Base-by-base conservation (phyloP, 2,329 filamentous ascomycete genomes). In the Hymenoscyphus infarciens region DNA sequence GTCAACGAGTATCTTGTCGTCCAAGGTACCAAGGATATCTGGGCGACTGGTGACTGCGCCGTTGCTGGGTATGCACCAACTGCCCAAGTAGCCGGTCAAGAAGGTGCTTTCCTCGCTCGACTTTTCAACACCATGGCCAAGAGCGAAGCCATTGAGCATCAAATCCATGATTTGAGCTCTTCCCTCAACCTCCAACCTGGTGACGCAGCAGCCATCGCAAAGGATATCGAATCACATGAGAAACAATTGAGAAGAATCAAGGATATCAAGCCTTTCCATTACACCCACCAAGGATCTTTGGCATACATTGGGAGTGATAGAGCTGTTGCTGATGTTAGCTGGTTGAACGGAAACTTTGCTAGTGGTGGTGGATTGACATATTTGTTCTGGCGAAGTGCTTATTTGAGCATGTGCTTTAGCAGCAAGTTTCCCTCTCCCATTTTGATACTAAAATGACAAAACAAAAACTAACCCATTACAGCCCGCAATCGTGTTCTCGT, bases 391-490 rank as follows among this genome's bases (percentile, higher is more conserved):
- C 86, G 93, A 76, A 96, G 91, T 75, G 95, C 94, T 61, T 99
- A 99, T 78, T 82, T 99, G 77, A 97, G 92, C 83, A 99, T 99
- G 95, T 97, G 94, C 86, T 99, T 99, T 79, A 98, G 93, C 87
- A 93, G 92, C 95, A 85, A 87, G 91, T 90, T 70, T 64, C 22
- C 57, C 39, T 22, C 33, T 54, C 22, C 42, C 53, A 5, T 60
- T 16, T 57, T 38, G 19, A 45, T 35, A 10, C 13, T 27, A 31
- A 13, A 54, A 27, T 27, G 55, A 45, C 11, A n/a, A 25, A 53
- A 64, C 72, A 70, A 67, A 69, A 42, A 67, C 68, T 61, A 64
- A 49, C 63, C 64, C 29, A 55, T 33, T 42, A 56, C 68, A 96
- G 91, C 91, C 66, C 92, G 95, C 72, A 99, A 99, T 82, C 89